phyloP scores from a whole-genome alignment of 208 protist species.

The Leptomonas seymouri region DNA sequence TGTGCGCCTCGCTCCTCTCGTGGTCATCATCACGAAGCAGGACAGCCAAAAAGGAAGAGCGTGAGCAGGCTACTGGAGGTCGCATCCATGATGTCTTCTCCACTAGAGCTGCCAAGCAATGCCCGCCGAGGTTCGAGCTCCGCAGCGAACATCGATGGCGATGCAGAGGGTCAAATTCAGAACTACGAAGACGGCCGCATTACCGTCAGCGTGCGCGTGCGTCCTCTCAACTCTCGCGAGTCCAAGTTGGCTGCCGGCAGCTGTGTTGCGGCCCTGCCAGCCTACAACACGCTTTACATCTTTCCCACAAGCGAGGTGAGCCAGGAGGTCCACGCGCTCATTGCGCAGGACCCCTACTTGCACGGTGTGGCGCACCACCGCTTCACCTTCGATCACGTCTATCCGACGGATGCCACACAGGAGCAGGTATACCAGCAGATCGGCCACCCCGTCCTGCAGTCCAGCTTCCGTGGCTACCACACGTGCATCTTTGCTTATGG shows the following conservation, averaged over 20 bases:
- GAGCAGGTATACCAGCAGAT: slow-evolving; percentile 88
- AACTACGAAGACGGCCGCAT: slow-evolving; percentile 68
- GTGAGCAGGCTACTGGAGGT: neutral
- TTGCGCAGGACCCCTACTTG: slow-evolving; percentile 17
- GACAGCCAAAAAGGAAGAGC: no score
- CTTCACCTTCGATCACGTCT: slow-evolving; percentile 87
- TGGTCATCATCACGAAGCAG: no score
- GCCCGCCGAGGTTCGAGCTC: neutral
- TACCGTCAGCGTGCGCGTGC: slow-evolving; percentile 78
- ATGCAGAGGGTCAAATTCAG: neutral
- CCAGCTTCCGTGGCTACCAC: slow-evolving; percentile 89
- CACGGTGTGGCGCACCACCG: slow-evolving; percentile 27
- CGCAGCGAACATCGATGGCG: neutral
- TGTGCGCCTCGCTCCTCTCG: no score
- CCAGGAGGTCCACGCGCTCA: slow-evolving; percentile 11
- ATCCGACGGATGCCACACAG: slow-evolving; percentile 60
- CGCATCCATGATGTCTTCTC: slow-evolving; percentile 1
- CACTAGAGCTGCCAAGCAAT: slow-evolving; percentile 2
- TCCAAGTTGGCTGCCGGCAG: slow-evolving; percentile 20
- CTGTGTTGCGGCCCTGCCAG: slow-evolving; percentile 42
- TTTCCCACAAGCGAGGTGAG: slow-evolving; percentile 19
- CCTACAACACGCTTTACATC: slow-evolving; percentile 58
- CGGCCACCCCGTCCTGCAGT: slow-evolving; percentile 80
- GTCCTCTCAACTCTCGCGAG: slow-evolving; percentile 69
- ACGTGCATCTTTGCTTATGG: slow-evolving; percentile 94